Percentiles rank a stretch among this genome's conserved stretches.
Conservation (phyloP, 2,329 filamentous ascomycete genomes). For the Penicillium brevicompactum region DNA sequence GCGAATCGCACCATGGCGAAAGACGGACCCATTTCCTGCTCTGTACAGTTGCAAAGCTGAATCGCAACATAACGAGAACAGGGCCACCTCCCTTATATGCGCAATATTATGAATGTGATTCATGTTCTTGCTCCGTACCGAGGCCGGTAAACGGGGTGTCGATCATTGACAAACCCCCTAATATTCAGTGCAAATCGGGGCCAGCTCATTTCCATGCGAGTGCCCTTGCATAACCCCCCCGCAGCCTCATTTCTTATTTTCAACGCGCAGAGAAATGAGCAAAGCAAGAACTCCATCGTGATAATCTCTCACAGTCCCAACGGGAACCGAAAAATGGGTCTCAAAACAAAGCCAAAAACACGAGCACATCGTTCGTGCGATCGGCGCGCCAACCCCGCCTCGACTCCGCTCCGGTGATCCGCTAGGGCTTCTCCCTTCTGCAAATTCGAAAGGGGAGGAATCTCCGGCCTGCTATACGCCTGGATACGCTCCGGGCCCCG, state of each 20-base stretch:
- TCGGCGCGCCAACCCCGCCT: constrained; percentile 7
- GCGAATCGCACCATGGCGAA: constrained; percentile 9
- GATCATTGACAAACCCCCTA: not conserved
- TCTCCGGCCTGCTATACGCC: not conserved
- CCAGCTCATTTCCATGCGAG: not conserved
- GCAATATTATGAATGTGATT: constrained; percentile 3
- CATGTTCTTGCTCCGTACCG: constrained; percentile 1
- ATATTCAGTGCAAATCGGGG: not conserved
- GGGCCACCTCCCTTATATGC: not conserved
- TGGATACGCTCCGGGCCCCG: not conserved
- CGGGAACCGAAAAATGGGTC: not conserved
- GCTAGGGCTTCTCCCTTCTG: not conserved
- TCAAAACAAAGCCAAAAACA: too few relatives aligned
- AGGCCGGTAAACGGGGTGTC: not conserved
- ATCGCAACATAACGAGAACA: not conserved
- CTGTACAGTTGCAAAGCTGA: not conserved
- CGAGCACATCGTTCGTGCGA: not conserved
- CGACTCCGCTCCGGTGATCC: not conserved
- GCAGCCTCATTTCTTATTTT: not conserved
- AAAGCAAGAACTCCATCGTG: too few relatives aligned
- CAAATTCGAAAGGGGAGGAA: not conserved
- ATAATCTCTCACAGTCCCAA: not conserved
- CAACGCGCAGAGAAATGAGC: too few relatives aligned
- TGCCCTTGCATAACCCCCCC: not conserved
- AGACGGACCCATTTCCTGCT: constrained; percentile 5